Conservation (phyloP, 768 basidiomycete genomes). For the Macrocybe gigantea region DNA sequence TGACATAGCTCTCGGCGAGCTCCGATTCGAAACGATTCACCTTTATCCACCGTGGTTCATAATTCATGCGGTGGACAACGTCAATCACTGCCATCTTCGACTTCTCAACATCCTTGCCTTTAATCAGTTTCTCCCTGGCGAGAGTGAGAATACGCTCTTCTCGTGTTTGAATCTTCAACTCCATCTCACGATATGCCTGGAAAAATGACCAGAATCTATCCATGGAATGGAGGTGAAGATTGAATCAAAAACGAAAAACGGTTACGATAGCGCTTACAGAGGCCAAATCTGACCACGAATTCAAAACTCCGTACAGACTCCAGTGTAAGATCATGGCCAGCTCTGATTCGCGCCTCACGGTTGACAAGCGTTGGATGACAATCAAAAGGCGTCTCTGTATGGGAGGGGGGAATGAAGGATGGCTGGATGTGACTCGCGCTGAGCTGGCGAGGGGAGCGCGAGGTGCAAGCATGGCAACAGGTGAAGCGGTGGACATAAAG, state of each 20-base stretch:
- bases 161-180: too few relatives aligned
- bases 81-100: conserved; percentile 6
- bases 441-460: too few relatives aligned
- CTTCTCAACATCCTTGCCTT: neutral
- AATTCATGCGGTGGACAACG: conserved; percentile 10
- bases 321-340: neutral
- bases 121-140: neutral
- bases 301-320: neutral
- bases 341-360: neutral
- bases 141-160: neutral
- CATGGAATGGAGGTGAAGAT: neutral
- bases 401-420: neutral
- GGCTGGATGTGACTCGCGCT: too few relatives aligned
- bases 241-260: neutral
- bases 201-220: neutral
- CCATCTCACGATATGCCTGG: too few relatives aligned
- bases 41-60: conserved; percentile 4
- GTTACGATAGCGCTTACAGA: neutral
- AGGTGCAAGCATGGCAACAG: too few relatives aligned
- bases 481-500: too few relatives aligned
- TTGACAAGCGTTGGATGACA: neutral
- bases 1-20: conserved; percentile 15
- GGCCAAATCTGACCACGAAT: neutral
- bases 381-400: neutral
- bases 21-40: neutral